phyloP scores from a whole-genome alignment of 805 yeast genomes.

The Yarrowia porcina region DNA sequence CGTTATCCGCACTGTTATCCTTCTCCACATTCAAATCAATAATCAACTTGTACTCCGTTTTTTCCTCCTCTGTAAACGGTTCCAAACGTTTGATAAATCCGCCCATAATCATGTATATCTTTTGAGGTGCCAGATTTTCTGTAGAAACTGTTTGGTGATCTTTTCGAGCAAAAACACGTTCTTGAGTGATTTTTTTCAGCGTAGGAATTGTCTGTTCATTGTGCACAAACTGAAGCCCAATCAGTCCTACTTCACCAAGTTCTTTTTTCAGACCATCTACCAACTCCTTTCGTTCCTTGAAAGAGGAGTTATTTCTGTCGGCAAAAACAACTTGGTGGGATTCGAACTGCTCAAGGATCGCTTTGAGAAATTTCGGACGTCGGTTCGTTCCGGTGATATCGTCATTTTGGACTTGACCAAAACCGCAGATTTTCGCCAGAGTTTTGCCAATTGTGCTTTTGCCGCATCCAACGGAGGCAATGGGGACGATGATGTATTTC shows the following conservation, averaged over 20 bases:
- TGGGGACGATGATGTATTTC: conserved; percentile 64
- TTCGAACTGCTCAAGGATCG: not conserved
- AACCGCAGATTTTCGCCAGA: conserved; percentile 53
- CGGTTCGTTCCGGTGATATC: conserved; percentile 37
- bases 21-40: not conserved
- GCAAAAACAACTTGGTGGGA: conserved; percentile 47
- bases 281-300: conserved; percentile 64
- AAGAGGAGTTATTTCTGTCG: conserved; percentile 81
- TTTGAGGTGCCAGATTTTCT: not conserved
- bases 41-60: not conserved
- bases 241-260: not conserved
- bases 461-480: conserved; percentile 93
- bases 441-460: conserved; percentile 79
- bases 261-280: not conserved
- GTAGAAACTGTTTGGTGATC: conserved; percentile 6
- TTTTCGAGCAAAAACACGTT: conserved; percentile 2
- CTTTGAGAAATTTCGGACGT: conserved; percentile 31
- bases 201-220: conserved; percentile 6
- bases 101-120: conserved; percentile 22
- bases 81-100: conserved; percentile 18
- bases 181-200: conserved; percentile 5
- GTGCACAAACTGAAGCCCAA: conserved; percentile 7
- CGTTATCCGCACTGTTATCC: conserved; percentile 9
- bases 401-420: conserved; percentile 84
- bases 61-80: not conserved